Evolutionary conservation across 169 alveolate genomes (phyloP).

Genomic region (Plasmodium malariae): DNA sequence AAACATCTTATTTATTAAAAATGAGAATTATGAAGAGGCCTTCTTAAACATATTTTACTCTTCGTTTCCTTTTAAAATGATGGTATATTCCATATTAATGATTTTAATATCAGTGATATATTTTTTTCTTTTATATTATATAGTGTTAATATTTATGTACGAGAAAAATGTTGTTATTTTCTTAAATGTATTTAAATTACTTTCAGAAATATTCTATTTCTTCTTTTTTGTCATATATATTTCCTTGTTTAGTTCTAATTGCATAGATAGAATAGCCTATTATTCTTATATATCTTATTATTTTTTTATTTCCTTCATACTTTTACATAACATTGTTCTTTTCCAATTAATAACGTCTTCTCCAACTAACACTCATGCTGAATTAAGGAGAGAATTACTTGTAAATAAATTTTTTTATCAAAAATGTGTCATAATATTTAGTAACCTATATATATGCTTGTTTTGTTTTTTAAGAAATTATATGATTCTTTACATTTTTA

Average conservation of each 20-base stretch:
- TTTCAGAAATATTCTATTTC: conserved; percentile 44
- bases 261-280: conserved; percentile 18
- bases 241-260: conserved; percentile 24
- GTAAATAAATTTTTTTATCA: conserved; percentile 1
- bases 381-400: background rate
- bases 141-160: conserved; percentile 16
- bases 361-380: background rate
- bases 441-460: conserved; percentile 16
- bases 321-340: conserved; percentile 29
- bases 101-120: conserved; percentile 33
- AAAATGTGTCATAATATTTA: conserved; percentile 18
- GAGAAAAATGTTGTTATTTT: background rate
- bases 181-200: conserved; percentile 19
- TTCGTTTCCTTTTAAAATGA: conserved; percentile 66
- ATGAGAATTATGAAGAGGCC: conserved; percentile 26
- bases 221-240: conserved; percentile 43
- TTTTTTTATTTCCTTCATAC: conserved; percentile 14
- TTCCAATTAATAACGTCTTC: background rate
- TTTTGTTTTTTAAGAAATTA: conserved; percentile 60
- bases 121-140: conserved; percentile 38
- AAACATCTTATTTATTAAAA: conserved; percentile 8
- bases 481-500: conserved; percentile 55
- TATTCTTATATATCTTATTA: conserved; percentile 54
- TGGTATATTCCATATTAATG: conserved; percentile 25
- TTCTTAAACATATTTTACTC: conserved; percentile 58